Percentiles rank a stretch among this genome's conserved stretches.
Conservation (phyloP, 257 asterid species). For the Gentiana macrophylla region DNA sequence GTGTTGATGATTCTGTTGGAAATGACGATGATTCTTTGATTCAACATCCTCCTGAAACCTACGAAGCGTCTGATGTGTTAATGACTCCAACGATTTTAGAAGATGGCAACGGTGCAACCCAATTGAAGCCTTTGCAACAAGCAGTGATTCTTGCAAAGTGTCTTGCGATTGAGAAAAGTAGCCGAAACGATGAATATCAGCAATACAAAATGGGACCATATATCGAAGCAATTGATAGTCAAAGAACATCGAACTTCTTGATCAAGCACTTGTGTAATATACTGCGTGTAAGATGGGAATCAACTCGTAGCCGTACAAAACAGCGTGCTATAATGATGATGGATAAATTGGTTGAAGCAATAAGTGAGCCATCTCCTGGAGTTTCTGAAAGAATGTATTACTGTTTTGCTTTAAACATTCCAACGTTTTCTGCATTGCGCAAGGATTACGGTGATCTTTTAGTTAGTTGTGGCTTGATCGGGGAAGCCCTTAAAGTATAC, state of each 20-base stretch:
- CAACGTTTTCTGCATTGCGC: constrained; percentile 66
- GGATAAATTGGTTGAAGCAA: constrained; percentile 69
- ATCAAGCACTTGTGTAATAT: constrained; percentile 50
- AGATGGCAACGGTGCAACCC: constrained; percentile 35
- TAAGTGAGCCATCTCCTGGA: constrained; percentile 41
- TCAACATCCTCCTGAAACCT: constrained; percentile 40
- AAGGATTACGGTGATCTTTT: constrained; percentile 85
- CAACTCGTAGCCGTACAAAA: constrained; percentile 82
- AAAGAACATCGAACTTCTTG: constrained; percentile 55
- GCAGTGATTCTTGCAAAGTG: constrained; percentile 74
- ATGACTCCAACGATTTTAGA: constrained; percentile 64
- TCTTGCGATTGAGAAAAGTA: constrained; percentile 50
- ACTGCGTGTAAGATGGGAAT: constrained; percentile 82
- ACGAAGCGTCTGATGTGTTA: constrained; percentile 69
- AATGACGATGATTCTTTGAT: constrained; percentile 22
- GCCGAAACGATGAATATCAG: constrained; percentile 73
- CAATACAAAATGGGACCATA: constrained; percentile 90
- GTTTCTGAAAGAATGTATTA: constrained; percentile 51
- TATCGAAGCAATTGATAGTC: constrained; percentile 91
- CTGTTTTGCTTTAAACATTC: constrained; percentile 62
- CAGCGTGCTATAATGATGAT: constrained; percentile 85
- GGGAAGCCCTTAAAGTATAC: constrained; percentile 75
- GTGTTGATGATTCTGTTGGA: constrained; percentile 12
- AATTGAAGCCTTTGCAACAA: constrained; percentile 62
- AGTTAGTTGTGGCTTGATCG: constrained; percentile 80